These are phyloP conservation scores for Hemileia vastatrix DNA, from an alignment of 1,284 basidiomycete species.

Conservation along the genomic window DNA sequence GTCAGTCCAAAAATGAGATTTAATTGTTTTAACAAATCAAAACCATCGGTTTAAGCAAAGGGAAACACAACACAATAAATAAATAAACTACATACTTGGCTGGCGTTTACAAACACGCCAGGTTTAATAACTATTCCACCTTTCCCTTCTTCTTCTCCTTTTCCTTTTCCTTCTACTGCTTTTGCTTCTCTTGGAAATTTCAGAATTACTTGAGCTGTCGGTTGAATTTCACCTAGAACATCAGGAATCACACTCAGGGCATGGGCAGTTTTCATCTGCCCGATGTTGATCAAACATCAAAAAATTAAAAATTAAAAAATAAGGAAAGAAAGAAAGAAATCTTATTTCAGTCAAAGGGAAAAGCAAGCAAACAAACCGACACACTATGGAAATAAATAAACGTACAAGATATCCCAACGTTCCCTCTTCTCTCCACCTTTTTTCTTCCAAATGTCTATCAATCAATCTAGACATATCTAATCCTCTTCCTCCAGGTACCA, in stretches of 20 bases:
- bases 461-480: slow-evolving; percentile 53
- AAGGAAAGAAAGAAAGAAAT: neutral
- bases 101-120: too few relatives aligned
- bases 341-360: neutral
- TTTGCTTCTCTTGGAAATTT: slow-evolving; percentile 35
- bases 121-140: too few relatives aligned
- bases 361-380: neutral
- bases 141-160: too few relatives aligned
- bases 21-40: slow-evolving; percentile 35
- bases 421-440: slow-evolving; percentile 74
- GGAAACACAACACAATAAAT: slow-evolving; percentile 22
- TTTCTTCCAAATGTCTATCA: slow-evolving; percentile 70
- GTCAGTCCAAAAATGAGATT: slow-evolving; percentile 7
- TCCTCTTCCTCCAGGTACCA: too few relatives aligned
- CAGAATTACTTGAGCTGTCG: slow-evolving; percentile 62
- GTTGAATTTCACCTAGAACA: slow-evolving; percentile 61
- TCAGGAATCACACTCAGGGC: slow-evolving; percentile 88
- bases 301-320: neutral
- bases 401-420: slow-evolving; percentile 68
- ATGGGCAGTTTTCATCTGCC: slow-evolving; percentile 76
- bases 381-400: slow-evolving; percentile 19
- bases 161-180: neutral
- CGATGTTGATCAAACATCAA: neutral
- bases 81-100: too few relatives aligned
- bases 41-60: slow-evolving; percentile 30